Base-by-base conservation (phyloP, 345 rosid genomes). In the Pseudoturritis turrita region DNA sequence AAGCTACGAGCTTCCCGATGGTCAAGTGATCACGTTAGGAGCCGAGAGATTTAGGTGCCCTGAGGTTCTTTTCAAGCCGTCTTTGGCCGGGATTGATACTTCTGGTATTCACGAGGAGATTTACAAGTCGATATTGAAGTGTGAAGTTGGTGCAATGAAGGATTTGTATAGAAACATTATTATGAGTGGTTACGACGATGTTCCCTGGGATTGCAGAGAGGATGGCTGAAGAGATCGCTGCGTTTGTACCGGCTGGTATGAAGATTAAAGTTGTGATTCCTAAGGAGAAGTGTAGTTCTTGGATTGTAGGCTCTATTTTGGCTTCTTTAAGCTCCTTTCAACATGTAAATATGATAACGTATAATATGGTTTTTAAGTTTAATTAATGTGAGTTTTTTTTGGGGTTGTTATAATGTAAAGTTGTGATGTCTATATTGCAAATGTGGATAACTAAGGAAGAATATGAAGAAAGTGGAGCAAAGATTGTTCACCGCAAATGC, bases 1-100 rank as follows among this genome's bases (percentile, higher is more conserved):
- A 78, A 82, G 85, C 80, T 87, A 89, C 61, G 90, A 89, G 73
- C 83, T 89, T 43, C 89, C 89, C 0, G 89, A 87, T 68, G 87
- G 87, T 33, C 89, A 85, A 78, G 91, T 85, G 28, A 87, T 89
- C 75, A 85, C 88, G 46, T 84, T 85, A 39, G 92, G 90, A 43
- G 83, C 88, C 12, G 90, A 87, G 75, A 79, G 89, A 22, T 87
- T 89, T 87, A 86, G 88, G 51, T 89, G 96, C 68, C 90, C 96
- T 1, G 89, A 85, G 78, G 92, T 84, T 59, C 89, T 89, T 59
- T 87, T 80, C 90, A 88, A 85, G 45, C 90, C 96, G 61, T 87
- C 90, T 52, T 81, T 87, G 86, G 74, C 84, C 0, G 96, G 92
- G 31, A 89, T 81, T 87, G 91, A 87, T 74, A 46, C 83, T 57